Conservation (phyloP, 1,139 yeast genomes). For the Saccharomyces pastorianus region DNA sequence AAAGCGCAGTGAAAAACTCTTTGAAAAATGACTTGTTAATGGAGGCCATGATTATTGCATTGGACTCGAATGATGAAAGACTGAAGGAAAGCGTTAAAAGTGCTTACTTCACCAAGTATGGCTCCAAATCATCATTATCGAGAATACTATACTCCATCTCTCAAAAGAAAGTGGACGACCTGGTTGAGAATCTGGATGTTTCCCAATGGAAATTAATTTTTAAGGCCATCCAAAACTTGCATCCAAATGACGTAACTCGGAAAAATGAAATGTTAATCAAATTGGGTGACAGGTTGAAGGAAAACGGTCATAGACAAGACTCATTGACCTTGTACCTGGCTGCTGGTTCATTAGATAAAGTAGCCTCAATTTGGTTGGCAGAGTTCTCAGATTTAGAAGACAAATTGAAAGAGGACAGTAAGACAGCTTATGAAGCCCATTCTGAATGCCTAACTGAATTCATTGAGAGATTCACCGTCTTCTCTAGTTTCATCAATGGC, state of each 20-base stretch:
- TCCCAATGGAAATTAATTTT: slow-evolving; percentile 78
- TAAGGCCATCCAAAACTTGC: slow-evolving; percentile 55
- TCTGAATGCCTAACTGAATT: slow-evolving; percentile 72
- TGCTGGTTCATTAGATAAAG: slow-evolving; percentile 73
- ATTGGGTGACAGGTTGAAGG: slow-evolving; percentile 66
- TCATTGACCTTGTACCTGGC: slow-evolving; percentile 76
- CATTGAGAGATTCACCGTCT: slow-evolving; percentile 75
- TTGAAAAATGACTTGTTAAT: slow-evolving; percentile 54
- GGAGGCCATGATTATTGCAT: slow-evolving; percentile 79
- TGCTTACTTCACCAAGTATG: slow-evolving; percentile 58
- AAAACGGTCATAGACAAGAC: slow-evolving; percentile 48
- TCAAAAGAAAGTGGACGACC: slow-evolving; percentile 53
- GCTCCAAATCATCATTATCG: slow-evolving; percentile 47
- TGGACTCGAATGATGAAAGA: slow-evolving; percentile 52
- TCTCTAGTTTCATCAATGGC: slow-evolving; percentile 51
- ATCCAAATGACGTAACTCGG: slow-evolving; percentile 35
- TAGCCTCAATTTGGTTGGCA: slow-evolving; percentile 73
- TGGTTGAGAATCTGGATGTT: slow-evolving; percentile 71
- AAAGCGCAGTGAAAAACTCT: slow-evolving; percentile 61
- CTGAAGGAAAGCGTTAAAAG: slow-evolving; percentile 61
- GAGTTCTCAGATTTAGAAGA: slow-evolving; percentile 60
- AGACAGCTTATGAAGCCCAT: slow-evolving; percentile 65
- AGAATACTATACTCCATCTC: slow-evolving; percentile 67
- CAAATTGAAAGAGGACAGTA: slow-evolving; percentile 38
- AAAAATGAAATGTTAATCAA: slow-evolving; percentile 51